Conservation (phyloP, 345 rosid genomes). For the Arabis hirsuta region DNA sequence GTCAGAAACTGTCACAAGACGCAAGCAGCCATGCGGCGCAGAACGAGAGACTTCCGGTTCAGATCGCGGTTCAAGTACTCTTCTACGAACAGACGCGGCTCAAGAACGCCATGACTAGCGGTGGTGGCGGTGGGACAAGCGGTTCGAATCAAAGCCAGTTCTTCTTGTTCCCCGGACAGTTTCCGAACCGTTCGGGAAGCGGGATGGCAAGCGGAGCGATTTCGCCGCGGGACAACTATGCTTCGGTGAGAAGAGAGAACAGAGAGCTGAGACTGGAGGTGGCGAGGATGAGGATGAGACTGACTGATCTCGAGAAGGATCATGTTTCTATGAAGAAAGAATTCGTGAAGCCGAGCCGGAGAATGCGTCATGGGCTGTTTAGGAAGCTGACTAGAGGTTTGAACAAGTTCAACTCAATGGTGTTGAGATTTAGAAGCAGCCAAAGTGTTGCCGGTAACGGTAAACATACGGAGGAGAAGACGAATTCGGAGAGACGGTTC, state of each 20-base stretch:
- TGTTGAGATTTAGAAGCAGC: slow-evolving; percentile 65
- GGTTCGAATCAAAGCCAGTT: slow-evolving; percentile 68
- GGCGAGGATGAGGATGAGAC: slow-evolving; percentile 97
- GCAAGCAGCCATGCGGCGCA: slow-evolving; percentile 49
- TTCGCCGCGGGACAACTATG: slow-evolving; percentile 92
- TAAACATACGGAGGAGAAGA: slow-evolving; percentile 47
- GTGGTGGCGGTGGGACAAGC: slow-evolving; percentile 1
- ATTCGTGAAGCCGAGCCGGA: slow-evolving; percentile 63
- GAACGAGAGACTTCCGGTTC: slow-evolving; percentile 46
- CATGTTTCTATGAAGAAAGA: slow-evolving; percentile 95
- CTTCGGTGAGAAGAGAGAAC: slow-evolving; percentile 97
- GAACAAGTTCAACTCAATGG: slow-evolving; percentile 67
- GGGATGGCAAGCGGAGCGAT: slow-evolving; percentile 96
- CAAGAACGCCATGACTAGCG: slow-evolving; percentile 76
- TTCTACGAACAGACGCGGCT: slow-evolving; percentile 57
- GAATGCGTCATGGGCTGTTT: slow-evolving; percentile 55
- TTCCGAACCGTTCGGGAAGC: slow-evolving; percentile 83
- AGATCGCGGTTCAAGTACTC: slow-evolving; percentile 44
- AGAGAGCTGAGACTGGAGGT: slow-evolving; percentile 97
- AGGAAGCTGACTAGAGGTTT: slow-evolving; percentile 74
- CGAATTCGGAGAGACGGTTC: slow-evolving; percentile 64
- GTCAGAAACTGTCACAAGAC: slow-evolving; percentile 52
- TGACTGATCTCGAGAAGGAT: slow-evolving; percentile 92
- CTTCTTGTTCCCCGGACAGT: slow-evolving; percentile 74
- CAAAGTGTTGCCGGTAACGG: slow-evolving; percentile 50